Evolutionary conservation across 768 basidiomycete genomes (phyloP).

Genomic region (Termitomyces sp.): DNA sequence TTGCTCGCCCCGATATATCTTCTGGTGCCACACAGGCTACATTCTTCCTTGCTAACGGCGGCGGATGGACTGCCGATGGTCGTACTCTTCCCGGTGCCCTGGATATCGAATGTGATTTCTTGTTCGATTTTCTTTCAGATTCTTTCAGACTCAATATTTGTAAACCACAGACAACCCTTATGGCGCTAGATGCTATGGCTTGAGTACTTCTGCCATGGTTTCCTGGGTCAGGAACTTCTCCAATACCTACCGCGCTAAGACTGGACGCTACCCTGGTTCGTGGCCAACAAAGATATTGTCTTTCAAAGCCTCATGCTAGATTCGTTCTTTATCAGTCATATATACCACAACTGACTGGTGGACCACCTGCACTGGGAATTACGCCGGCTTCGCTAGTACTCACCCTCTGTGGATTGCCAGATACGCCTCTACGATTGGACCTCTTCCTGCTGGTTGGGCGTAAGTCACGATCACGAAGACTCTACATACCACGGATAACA

Average conservation of each 20-base stretch:
- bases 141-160: background rate
- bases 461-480: conserved; percentile 17
- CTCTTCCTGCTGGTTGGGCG: conserved; percentile 55
- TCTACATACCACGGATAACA: background rate
- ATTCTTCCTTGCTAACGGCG: conserved; percentile 54
- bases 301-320: background rate
- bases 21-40: conserved; percentile 54
- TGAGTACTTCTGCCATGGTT: conserved; percentile 51
- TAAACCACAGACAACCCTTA: conserved; percentile 39
- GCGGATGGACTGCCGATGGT: conserved; percentile 19
- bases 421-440: conserved; percentile 41
- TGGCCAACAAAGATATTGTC: background rate
- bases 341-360: conserved; percentile 68
- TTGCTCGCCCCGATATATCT: conserved; percentile 44
- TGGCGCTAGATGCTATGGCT: conserved; percentile 47
- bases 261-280: conserved; percentile 38
- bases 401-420: conserved; percentile 61
- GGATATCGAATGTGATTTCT: conserved; percentile 53
- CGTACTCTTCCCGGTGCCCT: conserved; percentile 56
- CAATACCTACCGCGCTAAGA: conserved; percentile 44
- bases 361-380: conserved; percentile 59
- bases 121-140: background rate
- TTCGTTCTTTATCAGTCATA: conserved; percentile 30
- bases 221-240: conserved; percentile 60
- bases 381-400: conserved; percentile 37